Evolutionary conservation across 495 filamentous ascomycete genomes (phyloP), one percentile per base, ranked within the genome.

Genomic region (Neurospora tetraspora): DNA sequence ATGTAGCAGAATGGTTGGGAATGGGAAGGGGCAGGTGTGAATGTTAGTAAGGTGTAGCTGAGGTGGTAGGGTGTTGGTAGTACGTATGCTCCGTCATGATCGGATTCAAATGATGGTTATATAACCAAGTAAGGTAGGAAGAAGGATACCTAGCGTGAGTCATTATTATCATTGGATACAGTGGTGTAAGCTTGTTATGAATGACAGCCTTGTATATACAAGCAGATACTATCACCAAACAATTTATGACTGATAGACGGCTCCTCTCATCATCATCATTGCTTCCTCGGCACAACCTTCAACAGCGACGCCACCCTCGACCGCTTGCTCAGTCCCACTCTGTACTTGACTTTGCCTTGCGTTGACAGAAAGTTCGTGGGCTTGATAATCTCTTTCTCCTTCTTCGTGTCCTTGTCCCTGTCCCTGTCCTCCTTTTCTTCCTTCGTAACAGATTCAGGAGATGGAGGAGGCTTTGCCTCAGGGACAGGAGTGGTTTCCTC

Each of bases 251-350:
- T 59, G 20, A 8, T 4, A 20, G 18, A 45, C 11, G 20, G 5
- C 20, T 2, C n/a, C 14, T 61, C 20, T 53, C 45, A 9, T 61
- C 14, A 5, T 34, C 31, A 65, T 65, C 53, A 65, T 4, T 65
- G 53, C 53, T 65, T 65, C 53, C 53, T 65, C 27, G 53, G 53
- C 1, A 65, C 53, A 2, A 65, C 53, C 71, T 78, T 80, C 68
- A 80, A 39, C 71, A 80, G 53, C n/a, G 78, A 77, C 23, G 78
- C 78, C 14, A 80, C 78, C 68, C 75, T 73, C 47, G 78, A 76
- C 75, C 31, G 72, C 68, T 71, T 77, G 68, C 78, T 80, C 72
- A 80, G 36, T 2, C 78, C 78, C 27, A 80, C 78, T 2, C 78
- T 74, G 42, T 76, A 77, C 59, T 69, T 74, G 10, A 75, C 75